These are phyloP conservation scores for Stropharia rugosoannulata DNA, from an alignment of 768 basidiomycete genomes.

Conservation along the genomic window DNA sequence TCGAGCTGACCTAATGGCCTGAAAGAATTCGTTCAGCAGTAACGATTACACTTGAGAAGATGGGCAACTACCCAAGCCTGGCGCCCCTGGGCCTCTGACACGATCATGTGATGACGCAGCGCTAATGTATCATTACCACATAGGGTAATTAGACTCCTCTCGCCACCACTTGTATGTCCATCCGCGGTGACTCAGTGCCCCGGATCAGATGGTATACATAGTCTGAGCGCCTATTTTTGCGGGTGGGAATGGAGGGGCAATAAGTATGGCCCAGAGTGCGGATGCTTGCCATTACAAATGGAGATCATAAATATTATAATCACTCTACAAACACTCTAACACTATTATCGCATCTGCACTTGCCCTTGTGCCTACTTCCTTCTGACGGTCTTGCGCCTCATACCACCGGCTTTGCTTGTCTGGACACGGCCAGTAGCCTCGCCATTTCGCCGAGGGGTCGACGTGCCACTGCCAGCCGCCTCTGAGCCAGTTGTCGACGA, in stretches of 20 bases:
- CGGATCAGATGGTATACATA: no score
- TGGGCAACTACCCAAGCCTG: background rate
- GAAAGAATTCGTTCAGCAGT: background rate
- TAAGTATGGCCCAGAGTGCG: background rate
- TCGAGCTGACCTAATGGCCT: no score
- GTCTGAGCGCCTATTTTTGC: no score
- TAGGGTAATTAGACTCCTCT: no score
- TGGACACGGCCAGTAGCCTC: conserved; percentile 33
- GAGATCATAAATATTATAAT: background rate
- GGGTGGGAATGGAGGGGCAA: no score
- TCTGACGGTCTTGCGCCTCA: conserved; percentile 57
- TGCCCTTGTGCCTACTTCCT: conserved; percentile 35
- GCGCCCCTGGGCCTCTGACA: background rate
- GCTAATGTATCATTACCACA: background rate
- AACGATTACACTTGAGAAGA: background rate
- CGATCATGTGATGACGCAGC: background rate
- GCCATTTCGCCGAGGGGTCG: conserved; percentile 34
- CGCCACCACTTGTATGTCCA: no score
- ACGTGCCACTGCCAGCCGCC: conserved; percentile 38
- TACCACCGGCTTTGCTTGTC: conserved; percentile 57
- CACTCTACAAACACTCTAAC: no score
- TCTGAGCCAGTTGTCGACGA: conserved; percentile 45
- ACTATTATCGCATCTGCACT: background rate
- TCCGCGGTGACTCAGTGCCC: no score
- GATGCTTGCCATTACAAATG: background rate